These are phyloP conservation scores for Xylaria sp. DNA, from an alignment of 2,329 filamentous ascomycete genomes.

Conservation along the genomic window DNA sequence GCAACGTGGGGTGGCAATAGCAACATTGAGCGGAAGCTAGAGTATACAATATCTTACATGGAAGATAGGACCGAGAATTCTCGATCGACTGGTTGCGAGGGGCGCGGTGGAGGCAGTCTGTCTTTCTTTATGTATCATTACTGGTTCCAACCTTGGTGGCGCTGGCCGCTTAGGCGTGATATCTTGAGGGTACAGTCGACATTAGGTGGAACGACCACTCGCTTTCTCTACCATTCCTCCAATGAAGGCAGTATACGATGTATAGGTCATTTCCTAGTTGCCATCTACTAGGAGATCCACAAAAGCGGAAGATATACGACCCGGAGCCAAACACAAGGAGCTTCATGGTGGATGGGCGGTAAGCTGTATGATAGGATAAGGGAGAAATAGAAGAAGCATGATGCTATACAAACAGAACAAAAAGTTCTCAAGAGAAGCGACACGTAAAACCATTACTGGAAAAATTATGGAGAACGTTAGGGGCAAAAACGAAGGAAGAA, in stretches of 20 bases:
- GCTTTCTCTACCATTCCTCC: conserved; percentile 14
- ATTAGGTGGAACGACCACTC: conserved; percentile 7
- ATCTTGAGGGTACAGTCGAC: conserved; percentile 14
- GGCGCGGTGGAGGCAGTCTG: conserved; percentile 15
- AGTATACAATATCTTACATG: conserved; percentile 32
- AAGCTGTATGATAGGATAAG: conserved; percentile 28
- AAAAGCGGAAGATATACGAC: conserved; percentile 11
- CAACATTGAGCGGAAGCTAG: conserved; percentile 37
- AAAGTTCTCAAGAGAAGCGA: conserved; percentile 13
- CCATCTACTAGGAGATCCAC: conserved; percentile 13
- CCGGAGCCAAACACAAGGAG: conserved; percentile 4
- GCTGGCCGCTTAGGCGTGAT: conserved; percentile 22
- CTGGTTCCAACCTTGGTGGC: conserved; percentile 5
- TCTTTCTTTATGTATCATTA: conserved; percentile 21
- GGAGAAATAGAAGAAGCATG: conserved; percentile 15
- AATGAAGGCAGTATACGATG: conserved; percentile 25
- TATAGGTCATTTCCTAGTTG: conserved; percentile 10
- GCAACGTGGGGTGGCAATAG: conserved; percentile 44
- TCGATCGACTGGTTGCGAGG: conserved; percentile 10
- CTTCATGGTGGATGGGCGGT: conserved; percentile 28
- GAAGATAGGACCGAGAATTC: conserved; percentile 14
- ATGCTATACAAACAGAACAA: conserved; percentile 22
- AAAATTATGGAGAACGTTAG: background rate
- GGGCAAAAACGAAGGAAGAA: background rate
- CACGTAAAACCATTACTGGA: conserved; percentile 18